Evolutionary conservation across 2,329 filamentous ascomycete species (phyloP).

Genomic region (Trichoderma atrobrunneum): DNA sequence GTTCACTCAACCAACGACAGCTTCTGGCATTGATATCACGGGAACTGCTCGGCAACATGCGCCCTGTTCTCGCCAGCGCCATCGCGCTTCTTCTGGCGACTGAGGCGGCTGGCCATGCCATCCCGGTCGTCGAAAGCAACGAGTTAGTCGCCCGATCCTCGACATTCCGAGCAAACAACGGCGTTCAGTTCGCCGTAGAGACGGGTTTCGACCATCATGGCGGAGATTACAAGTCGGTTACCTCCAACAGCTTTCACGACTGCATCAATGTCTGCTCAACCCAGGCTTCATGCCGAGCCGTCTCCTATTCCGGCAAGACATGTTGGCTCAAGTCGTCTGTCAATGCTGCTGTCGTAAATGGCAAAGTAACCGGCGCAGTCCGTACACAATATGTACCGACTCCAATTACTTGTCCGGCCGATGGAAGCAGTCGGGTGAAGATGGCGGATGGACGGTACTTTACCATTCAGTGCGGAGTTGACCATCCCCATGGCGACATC

Average conservation of each 20-base stretch:
- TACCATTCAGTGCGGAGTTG: not conserved
- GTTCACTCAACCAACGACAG: not conserved
- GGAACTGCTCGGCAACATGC: not conserved
- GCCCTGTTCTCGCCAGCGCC: not conserved
- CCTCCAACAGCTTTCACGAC: not conserved
- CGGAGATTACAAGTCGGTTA: not conserved
- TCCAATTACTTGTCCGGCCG: not conserved
- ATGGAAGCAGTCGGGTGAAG: not conserved
- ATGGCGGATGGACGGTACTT: not conserved
- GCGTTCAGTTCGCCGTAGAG: not conserved
- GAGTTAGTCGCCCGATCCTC: not conserved
- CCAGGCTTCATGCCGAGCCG: not conserved
- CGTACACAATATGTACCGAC: not conserved
- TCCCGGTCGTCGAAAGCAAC: not conserved
- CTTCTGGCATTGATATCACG: not conserved
- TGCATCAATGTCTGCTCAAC: conserved; percentile 3
- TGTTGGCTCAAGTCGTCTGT: conserved; percentile 2
- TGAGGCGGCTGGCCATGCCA: not conserved
- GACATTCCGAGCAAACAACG: not conserved
- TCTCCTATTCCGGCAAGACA: not conserved
- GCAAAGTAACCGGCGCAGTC: not conserved
- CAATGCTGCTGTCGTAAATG: not conserved
- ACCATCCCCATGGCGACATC: not conserved
- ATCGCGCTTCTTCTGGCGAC: not conserved
- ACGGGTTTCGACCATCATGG: not conserved